Evolutionary conservation across 2,329 filamentous ascomycete genomes (phyloP).

Genomic region (Diaporthe sp.): DNA sequence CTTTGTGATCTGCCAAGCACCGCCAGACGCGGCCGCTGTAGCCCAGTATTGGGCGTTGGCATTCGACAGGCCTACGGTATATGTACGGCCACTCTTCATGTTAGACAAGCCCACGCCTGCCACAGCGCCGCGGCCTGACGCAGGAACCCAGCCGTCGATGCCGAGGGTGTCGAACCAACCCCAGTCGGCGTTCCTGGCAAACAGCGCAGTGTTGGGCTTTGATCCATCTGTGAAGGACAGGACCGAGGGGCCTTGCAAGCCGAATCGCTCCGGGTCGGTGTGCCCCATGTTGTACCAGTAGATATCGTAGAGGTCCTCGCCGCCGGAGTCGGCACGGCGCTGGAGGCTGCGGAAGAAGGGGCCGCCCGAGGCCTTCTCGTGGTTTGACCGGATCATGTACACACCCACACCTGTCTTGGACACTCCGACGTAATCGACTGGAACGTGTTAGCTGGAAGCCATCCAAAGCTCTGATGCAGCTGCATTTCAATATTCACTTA

Average conservation of each 20-base stretch:
- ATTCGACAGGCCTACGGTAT: conserved; percentile 55
- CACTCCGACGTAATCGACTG: conserved; percentile 56
- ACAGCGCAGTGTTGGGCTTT: conserved; percentile 54
- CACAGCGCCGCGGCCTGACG: conserved; percentile 48
- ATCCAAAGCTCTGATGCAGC: fast-evolving
- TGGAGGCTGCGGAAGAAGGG: conserved; percentile 57
- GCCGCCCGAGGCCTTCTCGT: conserved; percentile 57
- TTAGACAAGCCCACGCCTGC: conserved; percentile 52
- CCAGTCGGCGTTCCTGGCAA: conserved; percentile 53
- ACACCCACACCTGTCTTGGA: conserved; percentile 53
- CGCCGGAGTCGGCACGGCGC: conserved; percentile 52
- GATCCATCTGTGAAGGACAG: conserved; percentile 56
- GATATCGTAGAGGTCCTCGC: conserved; percentile 59
- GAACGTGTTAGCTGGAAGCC: neutral
- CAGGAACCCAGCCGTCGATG: conserved; percentile 51
- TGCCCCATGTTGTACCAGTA: conserved; percentile 60
- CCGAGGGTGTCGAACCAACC: conserved; percentile 51
- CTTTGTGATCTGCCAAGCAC: conserved; percentile 50
- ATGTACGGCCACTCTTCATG: conserved; percentile 55
- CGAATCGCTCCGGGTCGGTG: conserved; percentile 57
- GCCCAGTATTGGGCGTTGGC: conserved; percentile 55
- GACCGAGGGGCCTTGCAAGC: conserved; percentile 57
- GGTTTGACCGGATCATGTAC: conserved; percentile 56
- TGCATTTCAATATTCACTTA: conserved; percentile 14
- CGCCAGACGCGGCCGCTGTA: conserved; percentile 44